A percentile compares a stretch with the other conserved stretches of the same genome.
phyloP scores from a whole-genome alignment of 208 protist species.

The Trypanosoma brucei region DNA sequence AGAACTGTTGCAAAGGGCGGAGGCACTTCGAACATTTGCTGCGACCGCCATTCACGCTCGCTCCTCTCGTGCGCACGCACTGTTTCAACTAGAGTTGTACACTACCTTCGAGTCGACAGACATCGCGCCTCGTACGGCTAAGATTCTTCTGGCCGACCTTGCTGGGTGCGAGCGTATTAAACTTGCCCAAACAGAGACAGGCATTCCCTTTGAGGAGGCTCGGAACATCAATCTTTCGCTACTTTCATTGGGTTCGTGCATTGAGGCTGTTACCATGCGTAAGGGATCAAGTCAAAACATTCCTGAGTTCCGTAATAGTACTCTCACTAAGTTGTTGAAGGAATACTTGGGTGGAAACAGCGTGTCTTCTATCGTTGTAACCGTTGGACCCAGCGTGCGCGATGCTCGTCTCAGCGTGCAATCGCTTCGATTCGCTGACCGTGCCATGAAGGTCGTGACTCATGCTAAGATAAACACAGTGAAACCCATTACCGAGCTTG shows the following conservation, averaged over 20 bases:
- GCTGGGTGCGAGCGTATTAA: constrained; percentile 81
- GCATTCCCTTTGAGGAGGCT: constrained; percentile 71
- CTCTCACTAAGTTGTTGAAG: constrained; percentile 84
- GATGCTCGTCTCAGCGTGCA: constrained; percentile 80
- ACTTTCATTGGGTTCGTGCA: constrained; percentile 70
- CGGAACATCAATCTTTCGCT: constrained; percentile 85
- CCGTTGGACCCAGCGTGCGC: constrained; percentile 55
- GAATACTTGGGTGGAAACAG: constrained; percentile 86
- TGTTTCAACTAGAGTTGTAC: constrained; percentile 74
- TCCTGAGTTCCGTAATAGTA: constrained; percentile 80
- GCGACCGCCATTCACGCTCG: constrained; percentile 84
- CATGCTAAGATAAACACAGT: constrained; percentile 81
- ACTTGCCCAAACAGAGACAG: constrained; percentile 64
- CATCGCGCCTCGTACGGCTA: constrained; percentile 48
- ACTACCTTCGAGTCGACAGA: constrained; percentile 58
- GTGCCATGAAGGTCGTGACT: constrained; percentile 78
- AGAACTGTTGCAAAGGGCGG: constrained; percentile 74
- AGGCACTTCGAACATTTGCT: constrained; percentile 83
- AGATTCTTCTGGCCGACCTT: constrained; percentile 78
- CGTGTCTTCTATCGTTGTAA: constrained; percentile 76
- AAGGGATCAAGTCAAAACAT: constrained; percentile 39
- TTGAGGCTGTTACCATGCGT: constrained; percentile 71
- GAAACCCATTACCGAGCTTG: constrained; percentile 26
- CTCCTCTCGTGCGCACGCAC: constrained; percentile 79
- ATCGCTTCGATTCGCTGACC: constrained; percentile 82